Base-by-base conservation (phyloP, 495 filamentous ascomycete genomes). In the Penicillium parvum region DNA sequence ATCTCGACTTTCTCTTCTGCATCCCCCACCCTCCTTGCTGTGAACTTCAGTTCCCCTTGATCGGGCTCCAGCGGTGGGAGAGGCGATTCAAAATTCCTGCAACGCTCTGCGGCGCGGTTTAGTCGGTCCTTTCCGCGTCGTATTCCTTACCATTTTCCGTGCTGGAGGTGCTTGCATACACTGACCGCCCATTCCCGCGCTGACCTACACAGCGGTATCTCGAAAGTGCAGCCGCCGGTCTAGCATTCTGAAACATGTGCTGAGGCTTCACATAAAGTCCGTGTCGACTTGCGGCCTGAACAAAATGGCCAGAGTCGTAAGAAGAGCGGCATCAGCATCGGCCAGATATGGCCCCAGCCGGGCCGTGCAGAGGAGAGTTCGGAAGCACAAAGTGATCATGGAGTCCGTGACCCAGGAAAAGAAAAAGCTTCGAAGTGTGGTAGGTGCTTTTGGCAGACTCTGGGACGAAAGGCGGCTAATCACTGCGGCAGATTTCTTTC, bases 381-480 rank as follows among this genome's bases (percentile, higher is more conserved):
- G 64, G 57, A 78, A 69, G 58, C 71, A 83, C 52, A 79, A 81
- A 46, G 72, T 82, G 15, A 66, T 83, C 17, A 60, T 81, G 42
- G 76, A 83, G 50, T 63, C 68, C 7, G 61, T 84, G 12, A 73
- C 75, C 0, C 73, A 75, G 44, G 74, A 79, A 55, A 82, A 81
- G 60, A 81, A 76, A 46, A 81, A 76, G 40, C 63, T 83, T 22
- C 64, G 68, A 23, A 75, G 72, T 54, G 66, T 74, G 43, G 80
- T 83, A 61, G 48, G 78, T 77, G 47, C 21, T 32, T 33, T 33
- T 33, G 44, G 30, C 11, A 44, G 8, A 29, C 18, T 10, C 12
- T 12, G 16, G 44, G 12, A 40, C 23, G 18, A 30, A 55, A 36
- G 25, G 43, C 47, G 35, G 49, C 55, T 61, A 47, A 68, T 48